Evolutionary conservation across 345 rosid species (phyloP), one percentile per base, ranked within the genome.

Genomic region (Eutrema heterophyllum): DNA sequence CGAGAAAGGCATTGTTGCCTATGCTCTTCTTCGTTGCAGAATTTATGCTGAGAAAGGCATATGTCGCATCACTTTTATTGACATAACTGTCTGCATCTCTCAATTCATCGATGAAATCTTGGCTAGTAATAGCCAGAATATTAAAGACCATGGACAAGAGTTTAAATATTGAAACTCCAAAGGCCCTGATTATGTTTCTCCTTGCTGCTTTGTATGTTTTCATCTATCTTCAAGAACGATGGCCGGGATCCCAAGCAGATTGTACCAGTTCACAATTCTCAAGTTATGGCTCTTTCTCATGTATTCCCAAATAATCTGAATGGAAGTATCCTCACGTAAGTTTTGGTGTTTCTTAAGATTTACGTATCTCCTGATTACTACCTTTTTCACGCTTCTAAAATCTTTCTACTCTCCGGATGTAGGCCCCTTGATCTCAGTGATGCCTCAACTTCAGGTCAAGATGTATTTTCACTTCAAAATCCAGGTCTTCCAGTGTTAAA

Each of bases 351-450:
- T 57, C 45, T 35, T 75, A 10, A 11, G n/a, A 51, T 64, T 32
- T 9, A 70, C 43, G 8, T 64, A 32, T 63, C 7, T 50, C 55
- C 50, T 35, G 12, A 39, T 61, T 27, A 21, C 52, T 32, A 61
- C 15, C 8, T 53, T 32, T 41, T 68, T 15, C 73, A 15, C 57
- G 29, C 35, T 44, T 81, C 48, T 67, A 63, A 74, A 67, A 52
- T 72, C 16, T 41, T 45, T 21, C 59, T 43, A 15, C 76, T 71
- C 70, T 80, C 56, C 74, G 82, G 75, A 75, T 85, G 84, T 80
- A 95, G 99, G 92, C 99, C 99, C 65, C 88, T 87, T 70, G 98
- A 95, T 85, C 84, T 95, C 55, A 86, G 89, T 80, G 96, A 95
- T 75, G 74, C 78, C 38, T 65, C 86, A 70, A 55, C 81, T 54